Conservation (phyloP, 371 early-diverging fungal genomes). For the Mortierella sp. region DNA sequence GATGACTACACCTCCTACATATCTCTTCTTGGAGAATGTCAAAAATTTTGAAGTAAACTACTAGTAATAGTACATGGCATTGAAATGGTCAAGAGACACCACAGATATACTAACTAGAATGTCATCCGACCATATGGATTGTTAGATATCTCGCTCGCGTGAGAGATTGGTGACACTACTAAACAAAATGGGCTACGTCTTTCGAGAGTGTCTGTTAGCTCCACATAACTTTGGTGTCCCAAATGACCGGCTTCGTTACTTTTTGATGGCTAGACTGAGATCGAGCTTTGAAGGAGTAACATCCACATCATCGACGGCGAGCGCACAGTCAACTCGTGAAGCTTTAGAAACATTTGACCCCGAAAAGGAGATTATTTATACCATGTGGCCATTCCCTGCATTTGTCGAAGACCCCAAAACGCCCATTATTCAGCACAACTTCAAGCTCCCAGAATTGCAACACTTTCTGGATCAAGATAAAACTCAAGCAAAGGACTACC, state of each 20-base stretch:
- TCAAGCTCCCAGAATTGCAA: conserved; percentile 53
- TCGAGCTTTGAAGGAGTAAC: conserved; percentile 56
- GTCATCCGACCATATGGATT: background rate
- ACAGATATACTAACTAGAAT: background rate
- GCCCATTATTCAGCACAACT: conserved; percentile 23
- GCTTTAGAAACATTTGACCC: conserved; percentile 32
- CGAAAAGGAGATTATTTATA: conserved; percentile 57
- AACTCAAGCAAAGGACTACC: conserved; percentile 51
- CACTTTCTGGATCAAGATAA: conserved; percentile 62
- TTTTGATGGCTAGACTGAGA: conserved; percentile 69
- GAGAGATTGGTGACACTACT: conserved; percentile 67
- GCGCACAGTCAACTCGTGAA: conserved; percentile 20
- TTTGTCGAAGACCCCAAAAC: conserved; percentile 26
- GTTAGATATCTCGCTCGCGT: conserved; percentile 71
- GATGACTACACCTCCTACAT: conserved; percentile 63
- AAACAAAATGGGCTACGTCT: conserved; percentile 69
- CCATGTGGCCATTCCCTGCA: conserved; percentile 68
- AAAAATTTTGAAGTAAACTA: conserved; percentile 76
- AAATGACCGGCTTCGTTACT: conserved; percentile 78
- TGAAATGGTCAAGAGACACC: background rate
- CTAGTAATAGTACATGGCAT: no score
- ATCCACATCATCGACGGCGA: conserved; percentile 50
- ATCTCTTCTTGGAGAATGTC: conserved; percentile 81
- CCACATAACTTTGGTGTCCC: conserved; percentile 79
- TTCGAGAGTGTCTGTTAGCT: conserved; percentile 74